A percentile compares a stretch with the other conserved stretches of the same genome.
Conservation (phyloP, 2,329 filamentous ascomycete species). For the Claviceps humidiphila region DNA sequence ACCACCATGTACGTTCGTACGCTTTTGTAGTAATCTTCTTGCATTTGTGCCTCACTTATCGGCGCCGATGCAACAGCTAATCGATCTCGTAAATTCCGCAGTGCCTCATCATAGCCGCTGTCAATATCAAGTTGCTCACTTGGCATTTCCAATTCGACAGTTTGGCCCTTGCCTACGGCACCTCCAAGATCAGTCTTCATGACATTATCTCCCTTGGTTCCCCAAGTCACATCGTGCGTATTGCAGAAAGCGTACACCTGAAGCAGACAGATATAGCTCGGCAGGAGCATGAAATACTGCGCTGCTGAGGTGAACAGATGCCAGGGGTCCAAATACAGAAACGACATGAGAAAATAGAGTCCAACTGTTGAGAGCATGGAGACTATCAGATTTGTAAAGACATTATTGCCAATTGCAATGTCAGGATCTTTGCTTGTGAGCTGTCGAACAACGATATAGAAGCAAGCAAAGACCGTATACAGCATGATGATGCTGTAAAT, state of each 20-base stretch:
- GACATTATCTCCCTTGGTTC: slow-evolving; percentile 95
- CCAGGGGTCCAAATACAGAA: slow-evolving; percentile 96
- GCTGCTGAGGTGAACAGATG: slow-evolving; percentile 90
- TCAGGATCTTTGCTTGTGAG: slow-evolving; percentile 38
- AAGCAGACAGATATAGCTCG: slow-evolving; percentile 88
- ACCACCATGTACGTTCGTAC: slow-evolving; percentile 98
- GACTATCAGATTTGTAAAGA: slow-evolving; percentile 91
- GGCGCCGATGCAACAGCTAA: slow-evolving; percentile 59
- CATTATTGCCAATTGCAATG: slow-evolving; percentile 62
- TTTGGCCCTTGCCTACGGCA: slow-evolving; percentile 64
- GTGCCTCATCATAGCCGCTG: slow-evolving; percentile 89
- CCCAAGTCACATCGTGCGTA: slow-evolving; percentile 97
- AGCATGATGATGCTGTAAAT: slow-evolving; percentile 90
- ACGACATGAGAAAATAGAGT: slow-evolving; percentile 90
- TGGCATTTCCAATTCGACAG: slow-evolving; percentile 94
- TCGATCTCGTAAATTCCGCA: slow-evolving; percentile 87
- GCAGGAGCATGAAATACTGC: slow-evolving; percentile 88
- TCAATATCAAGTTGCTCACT: slow-evolving; percentile 97
- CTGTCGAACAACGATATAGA: slow-evolving; percentile 84
- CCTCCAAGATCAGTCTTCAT: slow-evolving; percentile 84
- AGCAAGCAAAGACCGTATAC: slow-evolving; percentile 79
- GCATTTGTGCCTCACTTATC: slow-evolving; percentile 64
- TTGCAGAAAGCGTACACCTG: slow-evolving; percentile 99
- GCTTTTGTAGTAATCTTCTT: slow-evolving; percentile 97
- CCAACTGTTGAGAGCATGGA: slow-evolving; percentile 81